These are phyloP conservation scores for Volvox africanus DNA, from an alignment of 139 green algal genomes.

Conservation along the genomic window DNA sequence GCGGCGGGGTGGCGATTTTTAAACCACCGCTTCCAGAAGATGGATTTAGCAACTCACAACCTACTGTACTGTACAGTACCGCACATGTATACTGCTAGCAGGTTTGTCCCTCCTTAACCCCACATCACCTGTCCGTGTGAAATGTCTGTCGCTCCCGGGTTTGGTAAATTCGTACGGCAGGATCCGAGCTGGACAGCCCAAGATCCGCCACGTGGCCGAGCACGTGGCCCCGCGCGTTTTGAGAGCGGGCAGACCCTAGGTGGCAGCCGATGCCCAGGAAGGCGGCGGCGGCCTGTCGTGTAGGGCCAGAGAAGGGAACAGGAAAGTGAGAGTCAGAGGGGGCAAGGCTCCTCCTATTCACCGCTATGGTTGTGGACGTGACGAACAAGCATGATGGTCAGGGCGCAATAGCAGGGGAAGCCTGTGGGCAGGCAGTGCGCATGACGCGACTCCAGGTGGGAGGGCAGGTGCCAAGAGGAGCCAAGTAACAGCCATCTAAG, in stretches of 20 bases:
- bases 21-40: too few species aligned
- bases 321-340: too few species aligned
- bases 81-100: too few species aligned
- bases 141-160: slow-evolving; percentile 40
- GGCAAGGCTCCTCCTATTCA: neutral
- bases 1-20: too few species aligned
- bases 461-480: too few species aligned
- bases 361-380: neutral
- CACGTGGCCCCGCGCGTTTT: slow-evolving; percentile 41
- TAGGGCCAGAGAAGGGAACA: neutral
- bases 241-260: slow-evolving; percentile 8
- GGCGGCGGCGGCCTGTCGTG: neutral
- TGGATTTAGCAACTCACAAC: too few species aligned
- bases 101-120: neutral
- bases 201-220: slow-evolving; percentile 43
- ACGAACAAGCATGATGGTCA: too few species aligned
- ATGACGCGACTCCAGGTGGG: neutral
- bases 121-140: slow-evolving; percentile 33
- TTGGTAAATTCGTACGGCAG: slow-evolving; percentile 32
- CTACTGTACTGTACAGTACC: too few species aligned
- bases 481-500: too few species aligned
- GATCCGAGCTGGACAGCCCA: slow-evolving; percentile 27
- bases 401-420: too few species aligned
- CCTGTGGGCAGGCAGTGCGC: too few species aligned
- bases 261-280: slow-evolving; percentile 28